Evolutionary conservation across 768 basidiomycete genomes (phyloP), one percentile per base, ranked within the genome.

Genomic region (Saitozyma podzolica): DNA sequence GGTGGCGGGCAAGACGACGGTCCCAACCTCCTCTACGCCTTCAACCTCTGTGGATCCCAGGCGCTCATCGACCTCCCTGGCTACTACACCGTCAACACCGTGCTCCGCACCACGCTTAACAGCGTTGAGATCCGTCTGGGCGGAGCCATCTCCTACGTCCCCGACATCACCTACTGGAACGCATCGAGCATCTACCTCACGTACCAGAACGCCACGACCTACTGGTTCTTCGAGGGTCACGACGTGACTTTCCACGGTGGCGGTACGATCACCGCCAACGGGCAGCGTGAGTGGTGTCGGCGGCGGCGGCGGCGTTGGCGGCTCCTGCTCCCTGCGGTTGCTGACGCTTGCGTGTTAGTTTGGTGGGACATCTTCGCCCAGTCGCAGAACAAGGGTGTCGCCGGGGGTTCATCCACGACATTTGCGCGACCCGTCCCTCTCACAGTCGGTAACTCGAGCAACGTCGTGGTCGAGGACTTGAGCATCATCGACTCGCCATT

Each of bases 221-320:
- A 60, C 48, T 74, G 68, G 69, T 62, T 69, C 50, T 66, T 72
- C 40, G 53, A 56, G 6, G 71, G 69, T 2, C 42, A 62, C 42
- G 66, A 65, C 40, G 59, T 72, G 16, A 67, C 67, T 16, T 58
- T 74, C 14, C 83, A 84, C 58, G 87, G 87, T 8, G 86, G 87
- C 42, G 87, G 87, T 10, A 86, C 85, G 2, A 80, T 89, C 16
- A 86, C 87, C 70, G 87, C 86, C 16, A 82, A 83, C 40, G 87
- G 87, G 10, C 86, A 88, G 43, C 64, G 63, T 62, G 61, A 62
- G 66, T 63, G 50, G 43, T 6, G 45, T 2, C 29, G 29, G 29
- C 29, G 29, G 29, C 29, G 29, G 29, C 29, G 29, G 42, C 54
- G 29, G 8, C 50, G 40, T 37, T 7, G 39, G n/a, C 11, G 39